These are phyloP conservation scores for Glomus cerebriforme DNA, from an alignment of 192 early-diverging fungal genomes.

Conservation along the genomic window DNA sequence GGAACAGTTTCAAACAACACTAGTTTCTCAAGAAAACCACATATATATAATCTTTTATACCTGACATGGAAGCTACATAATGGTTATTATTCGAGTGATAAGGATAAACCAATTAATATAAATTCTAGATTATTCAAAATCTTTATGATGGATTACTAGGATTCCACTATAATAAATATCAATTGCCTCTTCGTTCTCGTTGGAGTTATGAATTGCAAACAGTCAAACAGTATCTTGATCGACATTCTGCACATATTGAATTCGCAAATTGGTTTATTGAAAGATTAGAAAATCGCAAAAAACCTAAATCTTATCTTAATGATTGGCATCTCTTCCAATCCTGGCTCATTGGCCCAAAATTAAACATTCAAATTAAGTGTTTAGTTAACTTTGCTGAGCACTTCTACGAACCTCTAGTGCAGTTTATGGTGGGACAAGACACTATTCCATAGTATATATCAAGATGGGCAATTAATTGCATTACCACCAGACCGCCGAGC, in stretches of 20 bases:
- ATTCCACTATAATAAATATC: not conserved
- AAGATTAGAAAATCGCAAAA: not conserved
- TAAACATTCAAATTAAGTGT: not conserved
- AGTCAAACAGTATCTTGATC: not conserved
- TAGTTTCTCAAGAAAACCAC: too few relatives aligned
- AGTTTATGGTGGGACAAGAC: not conserved
- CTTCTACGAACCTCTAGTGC: not conserved
- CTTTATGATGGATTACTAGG: too few relatives aligned
- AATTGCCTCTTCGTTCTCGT: not conserved
- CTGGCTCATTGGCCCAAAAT: not conserved
- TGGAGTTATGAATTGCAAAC: not conserved
- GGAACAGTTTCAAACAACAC: too few relatives aligned
- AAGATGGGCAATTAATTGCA: not conserved
- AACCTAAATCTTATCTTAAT: not conserved
- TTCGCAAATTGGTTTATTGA: conserved; percentile 1
- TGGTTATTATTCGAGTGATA: too few relatives aligned
- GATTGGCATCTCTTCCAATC: not conserved
- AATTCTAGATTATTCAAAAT: too few relatives aligned
- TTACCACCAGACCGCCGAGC: too few relatives aligned
- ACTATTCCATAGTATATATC: not conserved
- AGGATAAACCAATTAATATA: too few relatives aligned
- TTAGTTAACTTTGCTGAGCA: not conserved
- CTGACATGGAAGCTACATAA: too few relatives aligned
- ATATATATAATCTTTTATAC: too few relatives aligned
- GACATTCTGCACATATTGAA: not conserved